These are phyloP conservation scores for Yamadazyma sp. DNA, from an alignment of 1,139 yeast species.

Conservation along the genomic window DNA sequence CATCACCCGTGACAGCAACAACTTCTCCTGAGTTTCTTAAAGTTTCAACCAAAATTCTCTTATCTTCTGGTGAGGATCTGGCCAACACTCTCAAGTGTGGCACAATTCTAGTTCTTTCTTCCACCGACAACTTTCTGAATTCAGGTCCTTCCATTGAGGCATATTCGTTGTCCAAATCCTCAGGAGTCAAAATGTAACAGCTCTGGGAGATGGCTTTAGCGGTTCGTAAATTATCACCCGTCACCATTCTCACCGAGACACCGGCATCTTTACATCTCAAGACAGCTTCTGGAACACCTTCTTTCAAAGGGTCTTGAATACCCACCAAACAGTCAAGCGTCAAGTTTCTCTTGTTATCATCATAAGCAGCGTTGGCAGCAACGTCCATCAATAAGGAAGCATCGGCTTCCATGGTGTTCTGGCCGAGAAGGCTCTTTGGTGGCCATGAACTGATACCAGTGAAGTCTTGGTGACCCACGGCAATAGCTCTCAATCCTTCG, in stretches of 20 bases:
- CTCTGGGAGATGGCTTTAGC: conserved; percentile 87
- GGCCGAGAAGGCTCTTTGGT: conserved; percentile 43
- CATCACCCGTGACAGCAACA: conserved; percentile 98
- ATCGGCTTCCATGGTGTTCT: conserved; percentile 42
- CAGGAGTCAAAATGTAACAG: conserved; percentile 73
- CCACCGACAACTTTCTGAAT: conserved; percentile 64
- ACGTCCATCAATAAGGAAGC: conserved; percentile 43
- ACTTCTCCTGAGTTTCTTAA: conserved; percentile 81
- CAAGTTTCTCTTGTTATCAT: conserved; percentile 35
- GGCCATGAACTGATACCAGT: conserved; percentile 58
- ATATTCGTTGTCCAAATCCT: conserved; percentile 49
- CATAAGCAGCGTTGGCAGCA: conserved; percentile 17
- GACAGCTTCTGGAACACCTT: conserved; percentile 89
- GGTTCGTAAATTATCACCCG: conserved; percentile 90
- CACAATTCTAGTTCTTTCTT: conserved; percentile 59
- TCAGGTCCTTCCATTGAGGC: conserved; percentile 92
- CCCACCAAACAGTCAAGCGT: conserved; percentile 77
- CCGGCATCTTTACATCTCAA: conserved; percentile 85
- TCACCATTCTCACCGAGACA: conserved; percentile 93
- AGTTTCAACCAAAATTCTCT: conserved; percentile 81
- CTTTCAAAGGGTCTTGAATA: conserved; percentile 90
- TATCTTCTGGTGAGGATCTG: conserved; percentile 94
- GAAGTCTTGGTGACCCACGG: conserved; percentile 77
- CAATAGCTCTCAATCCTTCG: conserved; percentile 81
- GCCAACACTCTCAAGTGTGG: conserved; percentile 84